phyloP scores from a whole-genome alignment of 768 basidiomycete species.

The Pleurotus pulmonarius region DNA sequence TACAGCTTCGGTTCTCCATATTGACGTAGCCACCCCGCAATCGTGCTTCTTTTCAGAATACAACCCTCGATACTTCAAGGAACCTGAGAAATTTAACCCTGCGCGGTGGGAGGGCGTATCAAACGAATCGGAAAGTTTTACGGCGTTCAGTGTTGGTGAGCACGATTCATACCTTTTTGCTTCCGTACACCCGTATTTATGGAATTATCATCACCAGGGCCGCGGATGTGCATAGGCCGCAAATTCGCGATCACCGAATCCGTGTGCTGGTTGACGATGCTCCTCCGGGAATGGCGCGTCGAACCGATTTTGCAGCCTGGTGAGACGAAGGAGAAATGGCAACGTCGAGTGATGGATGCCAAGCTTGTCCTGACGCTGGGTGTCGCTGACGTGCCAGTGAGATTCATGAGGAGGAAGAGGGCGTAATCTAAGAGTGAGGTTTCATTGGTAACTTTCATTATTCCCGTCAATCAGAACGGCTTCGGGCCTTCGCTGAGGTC shows the following conservation, averaged over 20 bases:
- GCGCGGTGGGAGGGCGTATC: constrained; percentile 45
- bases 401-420: constrained; percentile 10
- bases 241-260: constrained; percentile 53
- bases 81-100: constrained; percentile 44
- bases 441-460: too few relatives aligned
- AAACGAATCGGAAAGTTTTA: constrained; percentile 38
- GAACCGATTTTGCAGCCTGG: constrained; percentile 37
- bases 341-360: constrained; percentile 31
- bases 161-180: too few relatives aligned
- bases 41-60: constrained; percentile 29
- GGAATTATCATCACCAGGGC: constrained; percentile 25
- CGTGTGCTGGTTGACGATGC: constrained; percentile 46
- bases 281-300: constrained; percentile 51
- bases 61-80: constrained; percentile 46
- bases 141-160: constrained; percentile 44
- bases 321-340: constrained; percentile 37
- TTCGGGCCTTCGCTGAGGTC: too few relatives aligned
- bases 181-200: not conserved
- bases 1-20: not conserved
- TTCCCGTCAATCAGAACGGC: too few relatives aligned
- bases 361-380: constrained; percentile 30
- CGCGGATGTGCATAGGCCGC: constrained; percentile 51
- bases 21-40: not conserved
- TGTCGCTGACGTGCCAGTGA: constrained; percentile 14
- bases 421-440: too few relatives aligned